Conservation (phyloP, 306 rosid species). For the Castanea sativa region DNA sequence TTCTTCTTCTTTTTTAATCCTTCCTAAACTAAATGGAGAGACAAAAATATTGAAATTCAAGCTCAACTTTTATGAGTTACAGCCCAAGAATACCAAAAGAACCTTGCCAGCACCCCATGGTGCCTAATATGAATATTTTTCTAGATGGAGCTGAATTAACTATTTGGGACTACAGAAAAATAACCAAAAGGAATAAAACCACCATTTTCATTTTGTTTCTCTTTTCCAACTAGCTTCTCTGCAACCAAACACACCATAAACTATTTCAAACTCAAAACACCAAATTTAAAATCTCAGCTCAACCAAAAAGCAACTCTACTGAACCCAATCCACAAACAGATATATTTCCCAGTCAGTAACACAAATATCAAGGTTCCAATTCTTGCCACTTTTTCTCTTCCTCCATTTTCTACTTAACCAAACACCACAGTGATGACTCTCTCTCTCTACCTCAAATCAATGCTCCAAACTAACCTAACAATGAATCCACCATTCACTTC, state of each 20-base stretch:
- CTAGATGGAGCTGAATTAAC: neutral
- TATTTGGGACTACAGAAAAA: neutral
- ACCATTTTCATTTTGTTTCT: neutral
- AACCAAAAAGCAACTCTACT: neutral
- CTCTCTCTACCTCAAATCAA: neutral
- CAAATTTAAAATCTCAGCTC: neutral
- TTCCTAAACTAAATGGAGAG: neutral
- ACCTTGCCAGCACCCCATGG: neutral
- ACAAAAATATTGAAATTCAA: neutral
- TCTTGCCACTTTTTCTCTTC: neutral
- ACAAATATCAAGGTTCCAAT: slow-evolving; percentile 2
- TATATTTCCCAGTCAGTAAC: neutral
- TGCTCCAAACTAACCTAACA: slow-evolving; percentile 10
- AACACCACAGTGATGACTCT: slow-evolving; percentile 7
- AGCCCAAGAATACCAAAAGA: neutral
- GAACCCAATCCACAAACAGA: neutral
- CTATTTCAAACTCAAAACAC: neutral
- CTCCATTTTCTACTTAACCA: slow-evolving; percentile 1
- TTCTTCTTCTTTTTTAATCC: neutral
- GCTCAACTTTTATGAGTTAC: neutral
- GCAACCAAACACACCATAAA: neutral
- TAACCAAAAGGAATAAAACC: slow-evolving; percentile 10
- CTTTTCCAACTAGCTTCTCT: slow-evolving; percentile 11
- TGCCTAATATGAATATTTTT: neutral
- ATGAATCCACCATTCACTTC: neutral